Evolutionary conservation across 495 filamentous ascomycete species (phyloP), one percentile per base, ranked within the genome.

Genomic region (Lophium mytilinum): DNA sequence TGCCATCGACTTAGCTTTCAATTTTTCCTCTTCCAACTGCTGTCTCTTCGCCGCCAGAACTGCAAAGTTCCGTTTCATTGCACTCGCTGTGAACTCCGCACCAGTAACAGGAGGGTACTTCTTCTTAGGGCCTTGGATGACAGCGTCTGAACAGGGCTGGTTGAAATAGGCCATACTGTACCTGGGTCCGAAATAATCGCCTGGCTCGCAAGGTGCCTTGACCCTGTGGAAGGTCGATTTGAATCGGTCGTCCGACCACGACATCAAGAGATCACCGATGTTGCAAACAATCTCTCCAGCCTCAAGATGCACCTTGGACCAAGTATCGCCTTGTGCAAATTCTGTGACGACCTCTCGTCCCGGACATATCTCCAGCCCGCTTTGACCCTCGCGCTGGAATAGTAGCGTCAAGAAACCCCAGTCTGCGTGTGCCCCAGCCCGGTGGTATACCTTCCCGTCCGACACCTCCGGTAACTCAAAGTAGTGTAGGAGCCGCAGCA

Each of bases 101-200:
- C 81, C 80, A 0, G 83, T 83, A 42, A 83, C 74, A 51, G 70
- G 63, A 11, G 79, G 78, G 67, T 85, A 84, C 65, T 85, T 85
- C 69, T 78, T 78, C 63, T 67, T 24, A 11, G 82, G 81, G 3
- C 81, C 83, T 57, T 83, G 79, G 53, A 85, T 33, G 8, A 48
- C 8, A n/a, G 76, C 72, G 70, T 83, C 75, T 62, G 74, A 76
- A 63, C 76, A 78, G 3, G 83, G 79, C 67, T 85, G 82, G 53
- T 85, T 85, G 64, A 86, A 86, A 50, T 76, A 85, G 43, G 82
- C 83, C 57, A 86, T 80, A 61, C 78, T 82, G 61, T 85, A 84
- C 50, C 83, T 72, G 58, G 75, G 70, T 34, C 78, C 77, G 59
- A 76, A 83, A 66, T 77, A 80, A 58, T 84, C 83, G 0, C 43